Percentiles rank a stretch among this genome's conserved stretches.
Conservation (phyloP, 352 stramenopile genomes). For the Hyphochytrium catenoides region DNA sequence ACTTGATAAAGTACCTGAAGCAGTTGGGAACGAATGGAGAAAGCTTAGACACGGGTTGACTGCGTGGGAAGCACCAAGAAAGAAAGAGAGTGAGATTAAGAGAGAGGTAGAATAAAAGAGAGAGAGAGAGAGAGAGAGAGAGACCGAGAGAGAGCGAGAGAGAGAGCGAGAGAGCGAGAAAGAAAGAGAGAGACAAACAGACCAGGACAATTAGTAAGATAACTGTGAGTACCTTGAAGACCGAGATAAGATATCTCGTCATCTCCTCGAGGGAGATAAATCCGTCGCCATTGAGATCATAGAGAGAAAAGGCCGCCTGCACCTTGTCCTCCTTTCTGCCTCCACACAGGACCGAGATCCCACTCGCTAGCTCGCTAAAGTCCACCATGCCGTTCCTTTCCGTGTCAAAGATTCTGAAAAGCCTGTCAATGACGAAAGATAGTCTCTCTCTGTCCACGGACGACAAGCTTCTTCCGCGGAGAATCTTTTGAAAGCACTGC, state of each 20-base stretch:
- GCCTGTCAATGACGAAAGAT: constrained; percentile 38
- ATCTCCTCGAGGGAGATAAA: constrained; percentile 53
- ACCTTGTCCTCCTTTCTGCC: constrained; percentile 13
- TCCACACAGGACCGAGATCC: constrained; percentile 60
- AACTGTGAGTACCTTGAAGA: constrained; percentile 65
- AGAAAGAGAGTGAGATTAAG: too few relatives aligned
- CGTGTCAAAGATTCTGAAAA: constrained; percentile 52
- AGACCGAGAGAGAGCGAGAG: too few relatives aligned
- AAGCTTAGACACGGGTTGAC: too few relatives aligned
- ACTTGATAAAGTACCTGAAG: constrained; percentile 65
- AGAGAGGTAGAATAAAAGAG: too few relatives aligned
- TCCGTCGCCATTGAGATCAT: constrained; percentile 50
- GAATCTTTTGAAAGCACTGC: constrained; percentile 7
- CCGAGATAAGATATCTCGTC: constrained; percentile 43
- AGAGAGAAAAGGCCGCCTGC: constrained; percentile 25
- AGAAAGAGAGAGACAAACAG: too few relatives aligned
- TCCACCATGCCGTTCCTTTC: constrained; percentile 54
- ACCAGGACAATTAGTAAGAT: too few relatives aligned
- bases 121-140: too few relatives aligned
- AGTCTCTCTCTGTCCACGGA: too few relatives aligned
- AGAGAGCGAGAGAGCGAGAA: too few relatives aligned
- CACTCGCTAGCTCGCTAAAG: constrained; percentile 47
- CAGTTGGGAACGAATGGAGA: too few relatives aligned
- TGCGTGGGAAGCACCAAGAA: too few relatives aligned
- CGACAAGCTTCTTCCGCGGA: constrained; percentile 3